Conservation (phyloP, 1,284 basidiomycete genomes). For the Malassezia furfur region DNA sequence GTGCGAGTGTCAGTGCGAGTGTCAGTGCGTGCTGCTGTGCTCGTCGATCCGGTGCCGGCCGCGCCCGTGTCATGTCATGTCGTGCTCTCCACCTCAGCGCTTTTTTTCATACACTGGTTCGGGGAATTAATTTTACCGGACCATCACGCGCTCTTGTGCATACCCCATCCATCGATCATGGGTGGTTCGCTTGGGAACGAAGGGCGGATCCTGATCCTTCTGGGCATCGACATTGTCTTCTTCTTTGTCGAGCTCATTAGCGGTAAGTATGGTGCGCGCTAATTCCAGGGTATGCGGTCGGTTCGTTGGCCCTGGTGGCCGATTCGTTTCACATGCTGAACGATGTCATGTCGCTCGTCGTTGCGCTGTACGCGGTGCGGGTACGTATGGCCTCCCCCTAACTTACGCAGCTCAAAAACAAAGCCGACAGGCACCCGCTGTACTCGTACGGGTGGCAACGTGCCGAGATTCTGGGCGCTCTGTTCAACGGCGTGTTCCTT, state of each 20-base stretch:
- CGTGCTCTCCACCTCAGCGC: too few relatives aligned
- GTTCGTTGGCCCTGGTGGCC: slow-evolving; percentile 85
- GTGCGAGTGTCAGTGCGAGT: too few relatives aligned
- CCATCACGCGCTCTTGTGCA: too few relatives aligned
- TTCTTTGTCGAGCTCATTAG: slow-evolving; percentile 80
- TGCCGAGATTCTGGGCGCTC: slow-evolving; percentile 74
- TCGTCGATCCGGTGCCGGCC: too few relatives aligned
- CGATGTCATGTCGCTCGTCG: slow-evolving; percentile 76
- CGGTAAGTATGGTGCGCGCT: slow-evolving; percentile 15
- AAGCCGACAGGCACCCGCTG: slow-evolving; percentile 45
- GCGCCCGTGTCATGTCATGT: too few relatives aligned
- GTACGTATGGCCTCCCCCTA: background rate
- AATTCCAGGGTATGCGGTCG: slow-evolving; percentile 76
- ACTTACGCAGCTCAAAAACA: slow-evolving; percentile 10
- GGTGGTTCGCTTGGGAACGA: slow-evolving; percentile 27
- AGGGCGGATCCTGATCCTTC: slow-evolving; percentile 56
- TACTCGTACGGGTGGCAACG: slow-evolving; percentile 96
- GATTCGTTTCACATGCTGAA: slow-evolving; percentile 93
- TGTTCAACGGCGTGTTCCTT: slow-evolving; percentile 93
- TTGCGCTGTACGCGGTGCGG: slow-evolving; percentile 89
- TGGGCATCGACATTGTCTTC: slow-evolving; percentile 77
- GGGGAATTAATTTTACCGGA: background rate
- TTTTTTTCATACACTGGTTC: background rate
- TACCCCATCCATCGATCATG: slow-evolving; percentile 7
- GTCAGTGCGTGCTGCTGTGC: too few relatives aligned